These are phyloP conservation scores for Trifolium repens DNA, from an alignment of 306 rosid species.

Conservation along the genomic window DNA sequence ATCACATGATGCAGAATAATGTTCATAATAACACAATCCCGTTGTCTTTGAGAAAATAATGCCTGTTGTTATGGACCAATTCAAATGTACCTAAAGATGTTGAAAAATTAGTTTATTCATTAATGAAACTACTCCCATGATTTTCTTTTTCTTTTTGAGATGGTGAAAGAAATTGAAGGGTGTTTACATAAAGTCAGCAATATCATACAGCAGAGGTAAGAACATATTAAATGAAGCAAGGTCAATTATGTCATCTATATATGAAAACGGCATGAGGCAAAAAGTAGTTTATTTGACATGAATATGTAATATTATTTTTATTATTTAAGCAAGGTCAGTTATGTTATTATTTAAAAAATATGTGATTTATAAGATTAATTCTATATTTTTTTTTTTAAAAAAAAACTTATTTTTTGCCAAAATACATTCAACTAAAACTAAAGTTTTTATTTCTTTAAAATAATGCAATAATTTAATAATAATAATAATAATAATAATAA, in stretches of 20 bases:
- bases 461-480: too few relatives aligned
- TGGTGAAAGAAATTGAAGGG: background rate
- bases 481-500: too few relatives aligned
- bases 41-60: constrained; percentile 17
- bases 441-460: too few relatives aligned
- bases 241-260: background rate
- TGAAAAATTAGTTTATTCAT: background rate
- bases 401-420: too few relatives aligned
- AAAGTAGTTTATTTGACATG: too few relatives aligned
- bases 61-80: background rate
- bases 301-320: too few relatives aligned
- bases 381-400: too few relatives aligned
- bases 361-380: too few relatives aligned
- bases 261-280: too few relatives aligned
- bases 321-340: too few relatives aligned
- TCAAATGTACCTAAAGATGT: background rate
- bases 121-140: background rate
- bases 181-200: constrained; percentile 13
- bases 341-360: too few relatives aligned
- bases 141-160: background rate
- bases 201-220: background rate
- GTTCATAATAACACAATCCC: background rate
- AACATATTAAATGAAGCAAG: background rate
- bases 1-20: background rate
- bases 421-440: too few relatives aligned